phyloP scores from a whole-genome alignment of 2,329 filamentous ascomycete species.

The Talaromyces atroroseus region DNA sequence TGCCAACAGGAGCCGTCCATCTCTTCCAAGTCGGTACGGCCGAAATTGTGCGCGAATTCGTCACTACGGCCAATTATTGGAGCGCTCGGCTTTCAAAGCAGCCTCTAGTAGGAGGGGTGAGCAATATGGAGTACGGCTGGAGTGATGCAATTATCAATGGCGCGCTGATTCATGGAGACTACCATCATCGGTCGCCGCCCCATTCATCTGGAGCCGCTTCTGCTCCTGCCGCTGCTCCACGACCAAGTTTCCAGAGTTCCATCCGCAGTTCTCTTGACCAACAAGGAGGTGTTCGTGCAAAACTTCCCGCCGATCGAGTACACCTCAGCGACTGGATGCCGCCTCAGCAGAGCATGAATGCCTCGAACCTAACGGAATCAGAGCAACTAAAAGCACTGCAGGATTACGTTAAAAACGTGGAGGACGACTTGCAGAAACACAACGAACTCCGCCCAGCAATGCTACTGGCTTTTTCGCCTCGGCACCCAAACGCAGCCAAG shows the following conservation, averaged over 20 bases:
- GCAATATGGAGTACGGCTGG: constrained; percentile 98
- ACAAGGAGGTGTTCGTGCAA: constrained; percentile 51
- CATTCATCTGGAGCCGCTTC: constrained; percentile 28
- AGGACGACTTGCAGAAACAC: constrained; percentile 77
- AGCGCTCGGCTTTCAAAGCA: constrained; percentile 90
- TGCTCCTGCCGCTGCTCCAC: constrained; percentile 12
- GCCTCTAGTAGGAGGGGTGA: constrained; percentile 84
- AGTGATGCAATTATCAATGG: constrained; percentile 75
- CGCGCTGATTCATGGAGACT: constrained; percentile 58
- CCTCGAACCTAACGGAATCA: constrained; percentile 68
- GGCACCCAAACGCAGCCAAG: constrained; percentile 71
- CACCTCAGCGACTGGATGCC: constrained; percentile 83
- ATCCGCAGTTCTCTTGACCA: constrained; percentile 64
- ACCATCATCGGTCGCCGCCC: constrained; percentile 23
- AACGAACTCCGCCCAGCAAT: constrained; percentile 84
- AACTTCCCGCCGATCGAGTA: constrained; percentile 78
- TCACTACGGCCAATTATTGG: constrained; percentile 95
- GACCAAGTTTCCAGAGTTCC: constrained; percentile 56
- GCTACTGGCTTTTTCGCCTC: constrained; percentile 81
- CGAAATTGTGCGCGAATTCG: constrained; percentile 92
- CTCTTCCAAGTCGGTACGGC: constrained; percentile 96
- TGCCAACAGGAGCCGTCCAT: constrained; percentile 90
- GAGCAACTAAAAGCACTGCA: constrained; percentile 74
- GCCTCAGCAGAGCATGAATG: constrained; percentile 83
- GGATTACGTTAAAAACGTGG: constrained; percentile 77